Evolutionary conservation across 164 flowering plant species (phyloP), one percentile per base, ranked within the genome.

Genomic region (Euptelea pleiosperma): DNA sequence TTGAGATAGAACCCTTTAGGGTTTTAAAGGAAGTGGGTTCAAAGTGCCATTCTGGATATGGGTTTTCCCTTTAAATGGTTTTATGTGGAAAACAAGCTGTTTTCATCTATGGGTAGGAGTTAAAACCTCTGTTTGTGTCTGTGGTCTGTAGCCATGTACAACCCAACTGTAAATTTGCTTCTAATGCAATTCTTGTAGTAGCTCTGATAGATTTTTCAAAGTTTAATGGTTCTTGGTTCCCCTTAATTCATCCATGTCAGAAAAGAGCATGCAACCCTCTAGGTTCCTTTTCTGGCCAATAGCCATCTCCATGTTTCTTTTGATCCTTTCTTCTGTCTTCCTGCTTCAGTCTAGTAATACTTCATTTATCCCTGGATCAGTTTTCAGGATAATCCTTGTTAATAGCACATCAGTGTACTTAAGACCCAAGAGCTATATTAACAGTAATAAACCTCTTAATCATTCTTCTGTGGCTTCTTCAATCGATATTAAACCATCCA

Each of bases 261-360:
- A 78, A 15, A 87, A 77, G 63, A 71, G 70, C 56, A 69, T 70
- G 70, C 60, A 70, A 52, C 71, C 84, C 9, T 75, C 86, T 7
- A 80, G 64, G 71, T 67, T 84, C 44, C 73, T 85, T 63, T 67
- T 79, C 43, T 73, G 51, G 63, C 55, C 83, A 19, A 66, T 75
- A 28, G 51, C 75, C 28, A 39, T 79, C 55, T 79, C 85, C 33
- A 61, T 81, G 70, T 71, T 78, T 59, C 69, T 79, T 52, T 48
- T 90, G 67, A 58, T 81, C 61, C 22, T 82, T 18, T 81, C 87
- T 26, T 76, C 81, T 8, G 4, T 79, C 6, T 70, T 79, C 69
- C 75, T 86, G 11, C 70, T 76, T 58, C 75, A 73, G 42, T 73
- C 74, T 6, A 62, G 52, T 53, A 56, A 57, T 55, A 54, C 48